These are phyloP conservation scores for Digitaria exilis DNA, from an alignment of 202 grass and related monocot species.

Conservation along the genomic window DNA sequence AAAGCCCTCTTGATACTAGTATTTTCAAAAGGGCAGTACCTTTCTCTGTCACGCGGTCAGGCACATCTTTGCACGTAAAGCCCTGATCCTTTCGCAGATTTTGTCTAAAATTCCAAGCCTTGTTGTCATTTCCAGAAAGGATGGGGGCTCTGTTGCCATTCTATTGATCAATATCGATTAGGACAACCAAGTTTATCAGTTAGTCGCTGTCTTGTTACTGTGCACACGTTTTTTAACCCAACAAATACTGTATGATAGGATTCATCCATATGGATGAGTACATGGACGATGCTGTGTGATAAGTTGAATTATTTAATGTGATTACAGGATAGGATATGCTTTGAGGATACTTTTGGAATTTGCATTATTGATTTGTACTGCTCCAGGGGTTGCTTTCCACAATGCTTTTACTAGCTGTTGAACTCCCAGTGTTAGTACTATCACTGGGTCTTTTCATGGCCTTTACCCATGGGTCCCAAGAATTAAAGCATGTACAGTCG, in stretches of 20 bases:
- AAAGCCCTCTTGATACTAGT: neutral
- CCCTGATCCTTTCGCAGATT: conserved; percentile 15
- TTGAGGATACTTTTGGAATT: conserved; percentile 21
- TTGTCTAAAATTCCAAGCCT: conserved; percentile 23
- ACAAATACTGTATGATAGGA: neutral
- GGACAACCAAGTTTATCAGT: conserved; percentile 44
- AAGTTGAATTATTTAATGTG: conserved; percentile 31
- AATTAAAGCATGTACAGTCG: conserved; percentile 55
- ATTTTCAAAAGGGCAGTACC: conserved; percentile 22
- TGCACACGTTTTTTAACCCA: conserved; percentile 1
- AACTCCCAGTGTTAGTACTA: conserved; percentile 52
- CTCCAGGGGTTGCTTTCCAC: conserved; percentile 52
- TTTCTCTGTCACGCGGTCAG: conserved; percentile 38
- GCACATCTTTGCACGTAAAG: conserved; percentile 35
- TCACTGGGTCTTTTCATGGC: conserved; percentile 52
- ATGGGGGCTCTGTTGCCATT: conserved; percentile 9
- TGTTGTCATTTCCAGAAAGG: conserved; percentile 25
- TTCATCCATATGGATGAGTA: conserved; percentile 35
- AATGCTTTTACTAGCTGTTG: conserved; percentile 58
- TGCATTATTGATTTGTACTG: conserved; percentile 54
- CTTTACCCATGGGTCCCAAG: conserved; percentile 51
- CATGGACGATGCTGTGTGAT: neutral
- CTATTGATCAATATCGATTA: conserved; percentile 3
- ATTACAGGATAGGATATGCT: conserved; percentile 37
- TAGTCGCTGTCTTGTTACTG: conserved; percentile 34